phyloP scores from a whole-genome alignment of 2,329 filamentous ascomycete genomes.

The Colletotrichum simmondsii region DNA sequence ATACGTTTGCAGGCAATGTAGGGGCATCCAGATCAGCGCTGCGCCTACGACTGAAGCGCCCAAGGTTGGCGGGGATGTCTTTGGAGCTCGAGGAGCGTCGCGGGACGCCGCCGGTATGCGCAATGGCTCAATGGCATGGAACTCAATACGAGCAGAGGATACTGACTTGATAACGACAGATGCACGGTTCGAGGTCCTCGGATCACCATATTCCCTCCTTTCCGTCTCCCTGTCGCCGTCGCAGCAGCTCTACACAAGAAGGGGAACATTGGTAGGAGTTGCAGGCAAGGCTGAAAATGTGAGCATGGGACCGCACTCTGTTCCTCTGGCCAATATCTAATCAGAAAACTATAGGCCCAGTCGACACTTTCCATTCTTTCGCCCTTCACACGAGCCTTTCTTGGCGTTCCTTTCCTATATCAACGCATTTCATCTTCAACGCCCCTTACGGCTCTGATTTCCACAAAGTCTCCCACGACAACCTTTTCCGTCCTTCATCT shows the following conservation, averaged over 20 bases:
- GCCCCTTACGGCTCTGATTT: conserved; percentile 88
- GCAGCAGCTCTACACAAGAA: conserved; percentile 90
- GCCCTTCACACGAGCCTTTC: conserved; percentile 80
- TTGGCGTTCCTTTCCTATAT: conserved; percentile 95
- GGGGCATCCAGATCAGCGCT: conserved; percentile 72
- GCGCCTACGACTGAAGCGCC: conserved; percentile 68
- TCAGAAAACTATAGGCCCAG: conserved; percentile 68
- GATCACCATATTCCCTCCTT: conserved; percentile 90
- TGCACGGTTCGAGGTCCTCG: conserved; percentile 93
- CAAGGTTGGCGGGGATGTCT: conserved; percentile 62
- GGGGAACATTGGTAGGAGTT: conserved; percentile 90
- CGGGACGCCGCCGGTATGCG: conserved; percentile 62
- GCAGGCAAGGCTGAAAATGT: conserved; percentile 93
- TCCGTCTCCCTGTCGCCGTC: conserved; percentile 94
- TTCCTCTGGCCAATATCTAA: conserved; percentile 20
- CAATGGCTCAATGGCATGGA: no score
- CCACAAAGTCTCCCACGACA: conserved; percentile 86
- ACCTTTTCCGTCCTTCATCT: conserved; percentile 90
- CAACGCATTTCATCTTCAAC: conserved; percentile 89
- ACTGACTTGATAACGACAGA: conserved; percentile 62
- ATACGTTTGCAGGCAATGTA: conserved; percentile 66
- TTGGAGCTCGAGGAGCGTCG: conserved; percentile 58
- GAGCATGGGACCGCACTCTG: conserved; percentile 40
- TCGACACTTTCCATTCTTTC: conserved; percentile 90
- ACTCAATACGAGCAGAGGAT: background rate